Conservation (phyloP, 2,329 filamentous ascomycete species). For the Ophiostoma triangulosporum region DNA sequence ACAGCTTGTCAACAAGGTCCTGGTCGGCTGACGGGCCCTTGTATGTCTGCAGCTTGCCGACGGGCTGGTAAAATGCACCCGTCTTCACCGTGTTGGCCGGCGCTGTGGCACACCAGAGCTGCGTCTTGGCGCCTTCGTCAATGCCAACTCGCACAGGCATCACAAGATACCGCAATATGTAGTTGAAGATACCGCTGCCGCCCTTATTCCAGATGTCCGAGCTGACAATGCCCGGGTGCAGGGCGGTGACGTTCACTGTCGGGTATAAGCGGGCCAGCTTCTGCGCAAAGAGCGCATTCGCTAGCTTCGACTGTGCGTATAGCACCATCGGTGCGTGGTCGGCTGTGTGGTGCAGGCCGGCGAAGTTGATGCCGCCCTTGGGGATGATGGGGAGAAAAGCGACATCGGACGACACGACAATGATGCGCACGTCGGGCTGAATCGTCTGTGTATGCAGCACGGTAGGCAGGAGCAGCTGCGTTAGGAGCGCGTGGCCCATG, state of each 20-base stretch:
- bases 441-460: constrained; percentile 10
- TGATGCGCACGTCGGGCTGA: neutral
- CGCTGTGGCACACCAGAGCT: constrained; percentile 28
- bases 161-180: constrained; percentile 6
- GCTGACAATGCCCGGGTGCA: constrained; percentile 4
- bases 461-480: constrained; percentile 21
- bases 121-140: constrained; percentile 25
- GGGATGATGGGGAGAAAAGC: neutral
- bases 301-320: constrained; percentile 26
- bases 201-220: constrained; percentile 2
- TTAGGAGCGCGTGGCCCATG: constrained; percentile 31
- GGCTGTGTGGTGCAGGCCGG: constrained; percentile 11
- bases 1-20: constrained; percentile 22
- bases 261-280: constrained; percentile 20
- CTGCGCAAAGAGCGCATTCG: constrained; percentile 21
- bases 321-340: constrained; percentile 20
- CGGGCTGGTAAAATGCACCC: constrained; percentile 23
- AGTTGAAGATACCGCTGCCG: neutral
- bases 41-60: constrained; percentile 18
- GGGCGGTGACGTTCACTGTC: constrained; percentile 15
- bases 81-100: constrained; percentile 18
- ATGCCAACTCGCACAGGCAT: constrained; percentile 7
- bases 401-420: neutral
- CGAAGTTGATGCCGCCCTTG: neutral
- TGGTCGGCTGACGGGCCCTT: constrained; percentile 17